Evolutionary conservation across 2,329 filamentous ascomycete species (phyloP).

Genomic region (Knufia fluminis): DNA sequence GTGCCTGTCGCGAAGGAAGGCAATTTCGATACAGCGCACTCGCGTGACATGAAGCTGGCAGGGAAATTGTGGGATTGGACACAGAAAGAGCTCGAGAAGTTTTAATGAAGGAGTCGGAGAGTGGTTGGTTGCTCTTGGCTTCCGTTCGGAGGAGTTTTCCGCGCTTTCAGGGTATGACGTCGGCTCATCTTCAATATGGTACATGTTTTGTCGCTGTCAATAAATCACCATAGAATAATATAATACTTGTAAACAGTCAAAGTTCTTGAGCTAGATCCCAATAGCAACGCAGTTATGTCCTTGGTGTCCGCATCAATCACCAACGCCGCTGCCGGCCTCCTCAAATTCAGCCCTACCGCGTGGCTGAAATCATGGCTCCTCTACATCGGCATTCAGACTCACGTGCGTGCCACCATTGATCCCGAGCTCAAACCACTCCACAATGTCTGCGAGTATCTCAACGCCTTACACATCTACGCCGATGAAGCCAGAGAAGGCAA

Average conservation of each 20-base stretch:
- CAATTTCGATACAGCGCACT: constrained; percentile 16
- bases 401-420: constrained; percentile 24
- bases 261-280: too few relatives aligned
- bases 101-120: not conserved
- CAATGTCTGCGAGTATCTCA: constrained; percentile 70
- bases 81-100: constrained; percentile 17
- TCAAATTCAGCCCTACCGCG: constrained; percentile 19
- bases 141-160: not conserved
- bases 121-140: not conserved
- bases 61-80: constrained; percentile 33
- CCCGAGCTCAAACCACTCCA: constrained; percentile 57
- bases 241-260: too few relatives aligned
- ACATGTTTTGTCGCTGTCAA: too few relatives aligned
- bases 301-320: constrained; percentile 10
- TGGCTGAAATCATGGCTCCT: constrained; percentile 23
- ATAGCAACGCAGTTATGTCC: constrained; percentile 1
- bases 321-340: constrained; percentile 14
- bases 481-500: constrained; percentile 44
- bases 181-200: too few relatives aligned
- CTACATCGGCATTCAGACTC: constrained; percentile 21
- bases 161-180: too few relatives aligned
- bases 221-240: too few relatives aligned
- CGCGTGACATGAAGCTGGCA: constrained; percentile 23
- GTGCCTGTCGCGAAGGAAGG: constrained; percentile 27
- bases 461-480: constrained; percentile 81